Conservation (phyloP, 2,329 filamentous ascomycete species). For the Hypoxylon sp. region DNA sequence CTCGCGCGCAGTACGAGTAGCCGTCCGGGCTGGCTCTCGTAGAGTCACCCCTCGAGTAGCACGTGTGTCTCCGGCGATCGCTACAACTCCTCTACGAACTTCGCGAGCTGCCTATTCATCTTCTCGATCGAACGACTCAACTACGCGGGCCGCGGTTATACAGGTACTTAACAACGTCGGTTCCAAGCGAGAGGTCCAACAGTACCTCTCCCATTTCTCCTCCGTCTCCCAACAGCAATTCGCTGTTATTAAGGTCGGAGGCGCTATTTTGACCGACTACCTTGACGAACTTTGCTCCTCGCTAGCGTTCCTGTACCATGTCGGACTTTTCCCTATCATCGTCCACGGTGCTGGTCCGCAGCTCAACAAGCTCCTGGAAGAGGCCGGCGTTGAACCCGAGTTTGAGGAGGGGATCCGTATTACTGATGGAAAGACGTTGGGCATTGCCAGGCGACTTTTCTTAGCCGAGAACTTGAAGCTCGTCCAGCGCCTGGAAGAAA, state of each 20-base stretch:
- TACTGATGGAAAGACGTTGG: slow-evolving; percentile 94
- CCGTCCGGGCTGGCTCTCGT: slow-evolving; percentile 53
- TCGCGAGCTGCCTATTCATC: slow-evolving; percentile 57
- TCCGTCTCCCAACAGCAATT: slow-evolving; percentile 97
- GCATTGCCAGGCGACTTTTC: slow-evolving; percentile 91
- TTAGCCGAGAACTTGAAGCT: slow-evolving; percentile 95
- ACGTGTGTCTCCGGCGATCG: slow-evolving; percentile 43
- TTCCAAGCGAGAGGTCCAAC: slow-evolving; percentile 95
- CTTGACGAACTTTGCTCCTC: slow-evolving; percentile 91
- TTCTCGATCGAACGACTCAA: slow-evolving; percentile 62
- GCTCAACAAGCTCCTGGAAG: slow-evolving; percentile 90
- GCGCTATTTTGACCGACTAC: slow-evolving; percentile 94
- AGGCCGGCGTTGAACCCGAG: slow-evolving; percentile 92
- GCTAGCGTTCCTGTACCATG: slow-evolving; percentile 92
- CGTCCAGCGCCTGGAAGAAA: slow-evolving; percentile 88
- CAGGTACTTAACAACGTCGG: slow-evolving; percentile 95
- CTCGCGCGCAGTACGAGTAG: slow-evolving; percentile 51
- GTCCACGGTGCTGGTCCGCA: slow-evolving; percentile 96
- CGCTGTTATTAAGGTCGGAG: slow-evolving; percentile 97
- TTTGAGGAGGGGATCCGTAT: slow-evolving; percentile 97
- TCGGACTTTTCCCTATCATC: slow-evolving; percentile 94
- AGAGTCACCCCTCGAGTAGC: slow-evolving; percentile 47
- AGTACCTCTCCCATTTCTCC: slow-evolving; percentile 97
- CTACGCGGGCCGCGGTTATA: slow-evolving; percentile 84
- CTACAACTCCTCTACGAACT: slow-evolving; percentile 35